Base-by-base conservation (phyloP, 805 yeast species). In the Tetrapisispora phaffii region DNA sequence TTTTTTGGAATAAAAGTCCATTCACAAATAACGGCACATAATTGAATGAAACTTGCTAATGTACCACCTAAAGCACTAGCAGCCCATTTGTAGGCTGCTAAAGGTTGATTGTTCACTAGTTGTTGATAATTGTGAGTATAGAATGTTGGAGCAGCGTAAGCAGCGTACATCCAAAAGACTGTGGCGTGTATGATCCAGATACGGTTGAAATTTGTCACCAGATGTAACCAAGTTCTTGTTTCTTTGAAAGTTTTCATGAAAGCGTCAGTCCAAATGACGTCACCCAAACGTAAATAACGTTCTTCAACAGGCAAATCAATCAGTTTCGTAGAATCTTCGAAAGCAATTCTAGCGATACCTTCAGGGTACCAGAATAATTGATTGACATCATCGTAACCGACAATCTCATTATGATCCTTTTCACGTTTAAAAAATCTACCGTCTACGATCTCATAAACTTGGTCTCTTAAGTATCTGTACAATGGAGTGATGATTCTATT, bases 311-410 rank as follows among this genome's bases (percentile, higher is more conserved):
- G 94, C 57, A 89, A 70, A 57, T 93, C 97, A 43, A 89, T 85
- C 56, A 93, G 73, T 65, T 96, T 81, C 17, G 95, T 74, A 53
- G 95, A 96, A 63, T 93, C 97, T 63, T 84, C 93, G 58, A 90
- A 77, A 42, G 82, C 77, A 57, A 93, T 89, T 69, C 93, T 82
- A 48, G 94, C 82, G 53, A 93, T 85, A 75, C 98, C 99, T 71
- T 94, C 97, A 40, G 97, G 97, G 70, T 94, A 93, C 99, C 99
- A 93, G 71, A 94, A 93, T 57, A 93, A 76, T 74, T 93, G 99
- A 69, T 93, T 93, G 49, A 93, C 95, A 73, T 93, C 99, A 72
- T 93, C 99, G 67, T 93, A 93, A 67, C 98, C 94, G 58, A 85
- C 76, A 51, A 85, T 71, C 53, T 79, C 71, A 69, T 81, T 81